Percentiles rank a stretch among this genome's conserved stretches.
Conservation (phyloP, 2,329 filamentous ascomycete species). For the Triangularia verruculosa region DNA sequence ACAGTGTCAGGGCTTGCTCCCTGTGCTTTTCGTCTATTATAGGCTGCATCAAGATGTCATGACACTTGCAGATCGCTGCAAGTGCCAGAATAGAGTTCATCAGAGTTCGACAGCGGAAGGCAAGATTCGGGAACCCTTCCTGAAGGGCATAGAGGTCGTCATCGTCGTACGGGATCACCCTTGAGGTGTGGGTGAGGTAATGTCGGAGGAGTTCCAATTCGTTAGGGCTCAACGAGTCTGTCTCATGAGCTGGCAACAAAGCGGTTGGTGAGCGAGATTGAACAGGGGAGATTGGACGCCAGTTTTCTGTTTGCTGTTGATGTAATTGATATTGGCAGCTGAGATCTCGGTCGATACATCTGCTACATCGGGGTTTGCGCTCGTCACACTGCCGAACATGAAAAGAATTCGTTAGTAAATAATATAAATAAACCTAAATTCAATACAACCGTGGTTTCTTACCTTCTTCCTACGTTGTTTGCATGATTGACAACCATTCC, state of each 20-base stretch:
- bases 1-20: constrained; percentile 33
- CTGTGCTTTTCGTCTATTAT: constrained; percentile 2
- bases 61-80: constrained; percentile 40
- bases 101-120: constrained; percentile 38
- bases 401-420: constrained; percentile 1
- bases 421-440: not conserved
- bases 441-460: constrained; percentile 1
- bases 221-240: constrained; percentile 24
- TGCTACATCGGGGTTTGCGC: constrained; percentile 32
- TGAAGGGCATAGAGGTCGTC: constrained; percentile 41
- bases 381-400: constrained; percentile 35
- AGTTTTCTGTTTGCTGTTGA: constrained; percentile 1
- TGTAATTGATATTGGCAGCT: constrained; percentile 30
- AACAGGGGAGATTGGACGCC: not conserved
- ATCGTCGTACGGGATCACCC: constrained; percentile 35
- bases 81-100: constrained; percentile 43
- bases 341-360: constrained; percentile 33
- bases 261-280: constrained; percentile 1
- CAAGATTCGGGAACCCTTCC: constrained; percentile 42
- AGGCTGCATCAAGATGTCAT: constrained; percentile 31
- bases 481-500: constrained; percentile 35
- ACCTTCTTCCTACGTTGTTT: constrained; percentile 38
- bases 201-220: constrained; percentile 41
- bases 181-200: constrained; percentile 42
- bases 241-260: constrained; percentile 3